phyloP scores from a whole-genome alignment of 306 rosid species.

The Canavalia gladiata region DNA sequence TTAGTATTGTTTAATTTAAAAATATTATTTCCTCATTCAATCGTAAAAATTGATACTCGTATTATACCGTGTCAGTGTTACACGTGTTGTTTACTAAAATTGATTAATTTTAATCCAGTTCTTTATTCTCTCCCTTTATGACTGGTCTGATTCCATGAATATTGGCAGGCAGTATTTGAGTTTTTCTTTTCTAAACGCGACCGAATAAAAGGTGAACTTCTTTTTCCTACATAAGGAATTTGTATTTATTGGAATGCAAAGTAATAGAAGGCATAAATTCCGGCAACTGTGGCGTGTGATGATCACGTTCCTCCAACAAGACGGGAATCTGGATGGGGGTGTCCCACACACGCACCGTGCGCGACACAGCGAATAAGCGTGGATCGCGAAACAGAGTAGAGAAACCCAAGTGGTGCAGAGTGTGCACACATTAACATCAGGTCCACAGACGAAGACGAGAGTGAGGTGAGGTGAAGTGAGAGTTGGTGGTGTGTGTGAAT shows the following conservation, averaged over 20 bases:
- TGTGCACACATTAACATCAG: slow-evolving; percentile 8
- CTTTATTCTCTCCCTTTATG: not conserved
- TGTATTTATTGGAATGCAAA: not conserved
- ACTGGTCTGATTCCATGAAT: not conserved
- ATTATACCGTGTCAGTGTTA: not conserved
- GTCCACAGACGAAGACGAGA: slow-evolving; percentile 40
- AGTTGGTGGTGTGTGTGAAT: slow-evolving; percentile 52
- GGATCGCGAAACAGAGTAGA: slow-evolving; percentile 28
- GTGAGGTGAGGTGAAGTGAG: not conserved
- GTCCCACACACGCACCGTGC: not conserved
- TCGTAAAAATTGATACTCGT: not conserved
- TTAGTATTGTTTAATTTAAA: too few relatives aligned
- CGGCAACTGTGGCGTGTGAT: not conserved
- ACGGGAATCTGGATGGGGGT: not conserved
- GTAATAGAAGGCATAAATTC: slow-evolving; percentile 29
- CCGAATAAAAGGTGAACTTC: not conserved
- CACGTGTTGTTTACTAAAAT: not conserved
- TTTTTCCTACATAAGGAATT: not conserved
- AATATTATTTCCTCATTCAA: too few relatives aligned
- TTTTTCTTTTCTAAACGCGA: not conserved
- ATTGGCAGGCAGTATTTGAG: not conserved
- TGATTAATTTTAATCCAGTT: not conserved
- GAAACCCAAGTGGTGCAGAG: slow-evolving; percentile 22
- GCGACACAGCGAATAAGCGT: not conserved
- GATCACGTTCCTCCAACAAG: not conserved